These are phyloP conservation scores for Wallacemonas collosoma DNA, from an alignment of 208 protist genomes.

Conservation along the genomic window DNA sequence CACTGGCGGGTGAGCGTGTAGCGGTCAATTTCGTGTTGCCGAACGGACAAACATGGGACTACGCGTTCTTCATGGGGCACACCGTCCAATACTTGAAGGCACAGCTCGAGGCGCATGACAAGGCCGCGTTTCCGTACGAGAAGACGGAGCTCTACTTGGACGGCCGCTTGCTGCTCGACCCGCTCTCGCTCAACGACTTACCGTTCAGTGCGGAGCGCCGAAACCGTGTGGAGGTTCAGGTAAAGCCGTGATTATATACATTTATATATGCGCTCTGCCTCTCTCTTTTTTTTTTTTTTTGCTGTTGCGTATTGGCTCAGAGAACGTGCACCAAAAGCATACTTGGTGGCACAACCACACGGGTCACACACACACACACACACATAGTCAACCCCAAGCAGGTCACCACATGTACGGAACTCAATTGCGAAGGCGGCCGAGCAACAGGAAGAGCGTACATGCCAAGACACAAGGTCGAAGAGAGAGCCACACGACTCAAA, in stretches of 20 bases:
- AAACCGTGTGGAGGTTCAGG: slow-evolving; percentile 56
- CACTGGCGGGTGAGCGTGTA: slow-evolving; percentile 58
- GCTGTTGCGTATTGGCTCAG: background rate
- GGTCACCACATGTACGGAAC: too few species aligned
- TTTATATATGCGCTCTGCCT: slow-evolving; percentile 4
- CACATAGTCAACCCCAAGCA: too few species aligned
- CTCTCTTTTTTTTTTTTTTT: slow-evolving; percentile 5
- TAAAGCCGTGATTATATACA: slow-evolving; percentile 1
- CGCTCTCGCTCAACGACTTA: slow-evolving; percentile 80
- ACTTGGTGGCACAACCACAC: background rate
- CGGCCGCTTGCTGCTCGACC: slow-evolving; percentile 67
- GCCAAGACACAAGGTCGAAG: too few species aligned
- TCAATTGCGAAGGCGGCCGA: too few species aligned
- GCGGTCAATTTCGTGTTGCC: slow-evolving; percentile 52
- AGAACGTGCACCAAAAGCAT: background rate
- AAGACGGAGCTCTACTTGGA: slow-evolving; percentile 66
- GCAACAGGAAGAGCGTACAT: too few species aligned
- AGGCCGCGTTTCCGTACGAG: slow-evolving; percentile 55
- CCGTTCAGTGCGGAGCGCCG: slow-evolving; percentile 55
- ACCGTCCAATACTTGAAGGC: slow-evolving; percentile 79
- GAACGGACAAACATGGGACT: slow-evolving; percentile 25
- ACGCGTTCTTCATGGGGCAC: slow-evolving; percentile 77
- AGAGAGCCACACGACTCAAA: too few species aligned
- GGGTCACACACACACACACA: too few species aligned
- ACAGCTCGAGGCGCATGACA: slow-evolving; percentile 61